These are phyloP conservation scores for Fusarium falciforme DNA, from an alignment of 2,329 filamentous ascomycete species.

Conservation along the genomic window DNA sequence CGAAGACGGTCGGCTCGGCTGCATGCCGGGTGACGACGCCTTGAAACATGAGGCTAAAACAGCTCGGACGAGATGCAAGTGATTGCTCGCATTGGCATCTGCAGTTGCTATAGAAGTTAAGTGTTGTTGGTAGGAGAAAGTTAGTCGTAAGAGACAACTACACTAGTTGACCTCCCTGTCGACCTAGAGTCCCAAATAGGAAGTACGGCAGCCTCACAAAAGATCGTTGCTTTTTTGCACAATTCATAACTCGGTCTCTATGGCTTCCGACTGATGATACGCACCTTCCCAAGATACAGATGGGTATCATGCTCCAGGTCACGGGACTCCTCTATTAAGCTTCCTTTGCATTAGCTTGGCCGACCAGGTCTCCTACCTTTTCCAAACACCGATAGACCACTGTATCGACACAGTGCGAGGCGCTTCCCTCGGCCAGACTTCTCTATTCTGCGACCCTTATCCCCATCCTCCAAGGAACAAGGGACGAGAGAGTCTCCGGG, in stretches of 20 bases:
- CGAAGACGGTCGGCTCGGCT: not conserved
- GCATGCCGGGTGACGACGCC: not conserved
- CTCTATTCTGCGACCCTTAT: not conserved
- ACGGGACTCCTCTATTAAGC: not conserved
- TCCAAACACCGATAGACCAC: slow-evolving; percentile 2
- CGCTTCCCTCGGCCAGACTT: slow-evolving; percentile 18
- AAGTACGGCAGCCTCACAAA: not conserved
- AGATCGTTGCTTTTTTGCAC: not conserved
- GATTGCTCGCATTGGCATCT: not conserved
- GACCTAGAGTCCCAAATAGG: not conserved
- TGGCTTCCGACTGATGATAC: not conserved
- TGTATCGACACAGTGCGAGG: slow-evolving; percentile 25
- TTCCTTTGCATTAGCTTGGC: not conserved
- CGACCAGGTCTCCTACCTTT: not conserved
- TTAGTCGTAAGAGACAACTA: not conserved
- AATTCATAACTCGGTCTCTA: not conserved
- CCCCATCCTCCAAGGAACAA: slow-evolving; percentile 7
- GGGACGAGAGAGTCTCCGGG: not conserved
- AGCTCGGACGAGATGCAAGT: slow-evolving; percentile 2
- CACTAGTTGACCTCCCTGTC: not conserved
- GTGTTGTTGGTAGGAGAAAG: not conserved
- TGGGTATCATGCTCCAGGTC: not conserved
- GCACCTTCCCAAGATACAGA: not conserved
- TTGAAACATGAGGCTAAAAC: slow-evolving; percentile 11
- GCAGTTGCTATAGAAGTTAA: not conserved